Evolutionary conservation across 1,139 yeast species (phyloP), one percentile per base, ranked within the genome.

Genomic region (Pichia sp.): DNA sequence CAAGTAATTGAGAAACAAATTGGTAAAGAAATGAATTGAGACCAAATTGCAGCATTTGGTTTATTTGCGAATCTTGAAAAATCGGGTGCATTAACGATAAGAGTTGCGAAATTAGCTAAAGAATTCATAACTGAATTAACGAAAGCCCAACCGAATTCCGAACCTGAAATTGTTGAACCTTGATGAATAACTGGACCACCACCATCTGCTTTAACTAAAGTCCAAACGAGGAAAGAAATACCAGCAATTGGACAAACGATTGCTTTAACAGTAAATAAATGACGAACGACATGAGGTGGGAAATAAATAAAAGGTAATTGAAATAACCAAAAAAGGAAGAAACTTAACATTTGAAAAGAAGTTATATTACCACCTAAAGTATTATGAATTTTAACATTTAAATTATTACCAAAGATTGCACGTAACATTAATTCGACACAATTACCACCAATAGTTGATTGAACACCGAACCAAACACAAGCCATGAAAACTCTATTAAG

Each of bases 81-180:
- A 70, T 88, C 96, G 0, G 96, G 95, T 16, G 94, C 83, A 63
- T 88, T 88, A 49, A 83, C 76, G 55, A 86, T 82, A 56, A 88
- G 71, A 8, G 96, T 84, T 7, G 95, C 93, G 56, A 87, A 87
- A 63, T 85, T 84, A 21, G 94, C 87, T 52, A 87, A 68, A 40
- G 88, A 71, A 59, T 81, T 81, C 86, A 87, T 81, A 31, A 80
- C 66, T 14, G 88, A 74, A 54, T 74, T 74, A 42, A 88, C 74
- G 61, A 86, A 84, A 1, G 84, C 85, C 96, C 96, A 87, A 25
- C 78, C 89, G 42, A 81, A 71, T 0, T 63, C 79, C 3, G 80
- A 66, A 16, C 89, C 89, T 14, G 67, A 60, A 28, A 74, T 61
- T 1, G 63, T 55, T 2, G 79, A 66, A 19, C 66, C 62, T 51